These are phyloP conservation scores for Inonotus hispidus DNA, from an alignment of 1,284 basidiomycete species.

Conservation along the genomic window DNA sequence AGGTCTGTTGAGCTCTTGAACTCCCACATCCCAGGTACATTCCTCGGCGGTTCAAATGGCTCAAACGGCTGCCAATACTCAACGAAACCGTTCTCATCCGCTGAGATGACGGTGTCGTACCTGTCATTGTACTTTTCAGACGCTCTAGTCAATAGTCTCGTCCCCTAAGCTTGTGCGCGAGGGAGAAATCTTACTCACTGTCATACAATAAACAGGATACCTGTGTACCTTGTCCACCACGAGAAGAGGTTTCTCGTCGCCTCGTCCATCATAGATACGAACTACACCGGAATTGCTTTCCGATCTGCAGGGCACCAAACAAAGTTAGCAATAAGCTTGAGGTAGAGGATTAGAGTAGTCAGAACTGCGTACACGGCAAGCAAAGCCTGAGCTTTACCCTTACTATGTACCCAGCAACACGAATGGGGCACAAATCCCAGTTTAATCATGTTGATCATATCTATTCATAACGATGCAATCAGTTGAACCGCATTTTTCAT, in stretches of 20 bases:
- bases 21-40: conserved; percentile 78
- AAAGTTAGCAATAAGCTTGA: not conserved
- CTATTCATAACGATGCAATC: conserved; percentile 35
- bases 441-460: conserved; percentile 99
- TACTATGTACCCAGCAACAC: conserved; percentile 90
- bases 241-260: conserved; percentile 72
- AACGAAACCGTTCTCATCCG: conserved; percentile 91
- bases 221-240: conserved; percentile 76
- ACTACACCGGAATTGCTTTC: conserved; percentile 75
- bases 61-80: conserved; percentile 95
- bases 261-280: conserved; percentile 89
- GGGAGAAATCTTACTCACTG: conserved; percentile 47
- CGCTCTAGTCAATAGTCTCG: conserved; percentile 10
- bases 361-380: conserved; percentile 71
- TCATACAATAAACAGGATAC: conserved; percentile 86
- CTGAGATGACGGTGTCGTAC: conserved; percentile 90
- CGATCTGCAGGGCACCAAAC: conserved; percentile 48
- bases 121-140: conserved; percentile 75
- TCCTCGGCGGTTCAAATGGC: conserved; percentile 79
- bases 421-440: conserved; percentile 79
- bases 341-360: not conserved
- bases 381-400: conserved; percentile 82
- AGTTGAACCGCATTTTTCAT: not conserved
- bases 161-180: not conserved
- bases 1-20: conserved; percentile 91